Percentiles rank a stretch among this genome's conserved stretches.
Conservation (phyloP, 176 grass and related monocot genomes). For the Bonia amplexicaulis region DNA sequence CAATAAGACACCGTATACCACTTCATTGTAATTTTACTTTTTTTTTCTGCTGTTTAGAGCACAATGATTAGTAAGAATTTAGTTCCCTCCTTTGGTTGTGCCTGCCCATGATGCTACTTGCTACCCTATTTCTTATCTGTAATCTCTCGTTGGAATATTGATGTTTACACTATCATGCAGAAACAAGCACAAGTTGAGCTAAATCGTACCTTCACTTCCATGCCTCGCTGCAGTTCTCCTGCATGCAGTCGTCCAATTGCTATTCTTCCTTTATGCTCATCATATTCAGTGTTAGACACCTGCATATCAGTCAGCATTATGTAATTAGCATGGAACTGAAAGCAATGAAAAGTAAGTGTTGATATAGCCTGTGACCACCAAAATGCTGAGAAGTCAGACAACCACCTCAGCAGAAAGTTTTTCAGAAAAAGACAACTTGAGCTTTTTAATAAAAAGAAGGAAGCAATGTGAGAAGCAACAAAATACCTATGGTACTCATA, state of each 20-base stretch:
- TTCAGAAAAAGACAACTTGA: background rate
- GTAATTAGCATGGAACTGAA: constrained; percentile 11
- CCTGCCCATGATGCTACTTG: background rate
- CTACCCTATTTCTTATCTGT: background rate
- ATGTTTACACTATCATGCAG: constrained; percentile 1
- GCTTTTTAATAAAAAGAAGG: background rate
- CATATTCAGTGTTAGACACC: constrained; percentile 96
- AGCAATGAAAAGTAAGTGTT: background rate
- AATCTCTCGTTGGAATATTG: background rate
- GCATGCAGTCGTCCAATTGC: constrained; percentile 94
- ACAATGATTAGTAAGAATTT: background rate
- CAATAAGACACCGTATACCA: background rate
- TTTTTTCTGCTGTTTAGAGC: background rate
- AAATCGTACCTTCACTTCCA: constrained; percentile 83
- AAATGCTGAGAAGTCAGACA: background rate
- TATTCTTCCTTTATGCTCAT: constrained; percentile 99
- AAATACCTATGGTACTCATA: constrained; percentile 1
- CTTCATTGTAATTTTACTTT: background rate
- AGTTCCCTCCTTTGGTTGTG: background rate
- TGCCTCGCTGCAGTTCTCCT: constrained; percentile 70
- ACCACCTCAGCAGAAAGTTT: background rate
- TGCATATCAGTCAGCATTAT: constrained; percentile 29
- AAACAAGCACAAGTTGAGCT: constrained; percentile 16
- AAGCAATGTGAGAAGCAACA: constrained; percentile 10
- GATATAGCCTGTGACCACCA: constrained; percentile 5